Evolutionary conservation across 441 rosid species (phyloP), one percentile per base, ranked within the genome.

Genomic region (Eruca vesicaria): DNA sequence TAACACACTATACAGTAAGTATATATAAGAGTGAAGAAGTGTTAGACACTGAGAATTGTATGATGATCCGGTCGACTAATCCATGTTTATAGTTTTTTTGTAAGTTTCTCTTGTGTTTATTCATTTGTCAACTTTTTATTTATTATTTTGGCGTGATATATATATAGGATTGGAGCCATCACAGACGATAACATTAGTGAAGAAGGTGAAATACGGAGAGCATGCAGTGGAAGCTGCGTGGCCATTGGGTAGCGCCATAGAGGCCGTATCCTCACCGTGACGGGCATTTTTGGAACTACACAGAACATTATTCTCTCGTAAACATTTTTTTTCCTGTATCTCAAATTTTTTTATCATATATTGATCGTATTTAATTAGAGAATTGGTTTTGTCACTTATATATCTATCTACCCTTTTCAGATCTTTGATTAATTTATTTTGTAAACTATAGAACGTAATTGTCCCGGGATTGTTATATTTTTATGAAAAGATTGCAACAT

Each of bases 161-260:
- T 56, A n/a, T 36, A 58, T 74, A 94, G 98, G 87, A 56, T 79
- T 94, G 57, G 89, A 86, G 78, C 87, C 90, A 33, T 76, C 85
- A 86, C 97, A 92, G 77, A 76, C 84, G 56, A 88, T 94, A 52
- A 94, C 95, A 48, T 78, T 94, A 73, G 97, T 90, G 69, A 94
- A 94, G 87, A 57, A 92, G 76, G 86, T 94, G 63, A 74, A 85
- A 71, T 92, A 92, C 68, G 82, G 81, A 1, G 79, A 85, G 62
- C 73, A 86, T 60, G 81, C 82, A 0, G 97, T 90, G 15, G 97
- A 90, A 84, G 97, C 97, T 21, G 97, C 97, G 9, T 94, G 98
- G 98, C 98, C 98, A 15, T 79, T 94, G 4, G 98, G 98, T 77
- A 94, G 98, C 56, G 98, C 97, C 69, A 92, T 94, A 23, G 97